Evolutionary conservation across 2,329 filamentous ascomycete species (phyloP).

Genomic region (Nemania diffusa): DNA sequence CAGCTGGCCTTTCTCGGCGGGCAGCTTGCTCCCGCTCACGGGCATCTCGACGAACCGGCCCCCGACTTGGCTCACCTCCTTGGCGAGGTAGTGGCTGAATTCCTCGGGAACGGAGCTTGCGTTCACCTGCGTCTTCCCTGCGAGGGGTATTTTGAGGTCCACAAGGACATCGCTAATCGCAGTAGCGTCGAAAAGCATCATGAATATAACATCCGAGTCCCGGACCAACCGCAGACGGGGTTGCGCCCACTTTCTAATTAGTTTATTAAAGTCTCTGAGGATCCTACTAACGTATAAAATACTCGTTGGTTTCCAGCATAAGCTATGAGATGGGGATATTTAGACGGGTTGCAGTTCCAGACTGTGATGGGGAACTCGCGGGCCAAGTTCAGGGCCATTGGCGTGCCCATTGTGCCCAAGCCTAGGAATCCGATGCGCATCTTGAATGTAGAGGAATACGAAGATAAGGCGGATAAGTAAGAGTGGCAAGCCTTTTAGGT

Average conservation of each 20-base stretch:
- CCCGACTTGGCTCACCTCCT: constrained; percentile 41
- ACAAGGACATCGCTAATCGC: constrained; percentile 44
- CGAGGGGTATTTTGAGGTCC: constrained; percentile 41
- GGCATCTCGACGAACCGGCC: constrained; percentile 51
- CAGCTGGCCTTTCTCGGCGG: constrained; percentile 49
- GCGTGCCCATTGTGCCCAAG: constrained; percentile 49
- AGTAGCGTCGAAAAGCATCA: constrained; percentile 47
- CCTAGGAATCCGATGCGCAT: constrained; percentile 48
- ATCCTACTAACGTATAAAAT: too few species aligned
- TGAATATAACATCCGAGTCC: constrained; percentile 47
- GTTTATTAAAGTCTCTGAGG: too few species aligned
- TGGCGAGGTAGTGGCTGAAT: constrained; percentile 41
- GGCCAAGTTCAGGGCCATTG: constrained; percentile 50
- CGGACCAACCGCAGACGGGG: constrained; percentile 43
- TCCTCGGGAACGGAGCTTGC: constrained; percentile 47
- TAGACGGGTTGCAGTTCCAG: constrained; percentile 48
- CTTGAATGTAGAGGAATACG: background rate
- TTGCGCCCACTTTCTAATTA: constrained; percentile 38
- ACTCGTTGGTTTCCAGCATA: too few species aligned
- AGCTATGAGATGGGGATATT: constrained; percentile 40
- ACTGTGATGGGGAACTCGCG: constrained; percentile 44
- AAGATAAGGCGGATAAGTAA: background rate
- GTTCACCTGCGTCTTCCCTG: constrained; percentile 50
- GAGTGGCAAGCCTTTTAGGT: background rate
- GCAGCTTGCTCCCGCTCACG: constrained; percentile 50